phyloP scores from a whole-genome alignment of 768 basidiomycete species.

The Astraeus odoratus region DNA sequence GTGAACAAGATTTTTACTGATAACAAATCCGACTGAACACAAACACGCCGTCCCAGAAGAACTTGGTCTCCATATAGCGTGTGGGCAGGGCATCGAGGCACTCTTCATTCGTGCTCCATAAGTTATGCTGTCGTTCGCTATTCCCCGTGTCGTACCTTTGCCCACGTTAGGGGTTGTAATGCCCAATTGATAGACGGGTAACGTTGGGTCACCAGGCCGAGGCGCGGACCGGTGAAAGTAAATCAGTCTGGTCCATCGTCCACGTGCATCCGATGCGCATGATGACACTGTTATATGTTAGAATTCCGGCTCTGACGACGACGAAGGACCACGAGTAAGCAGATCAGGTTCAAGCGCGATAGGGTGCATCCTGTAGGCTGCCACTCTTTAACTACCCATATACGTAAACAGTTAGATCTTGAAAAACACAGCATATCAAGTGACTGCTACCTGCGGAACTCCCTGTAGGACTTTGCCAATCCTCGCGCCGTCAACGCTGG shows the following conservation, averaged over 20 bases:
- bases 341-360: slow-evolving; percentile 73
- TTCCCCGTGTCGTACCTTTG: neutral
- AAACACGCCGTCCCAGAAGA: slow-evolving; percentile 89
- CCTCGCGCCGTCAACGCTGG: slow-evolving; percentile 91
- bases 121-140: slow-evolving; percentile 28
- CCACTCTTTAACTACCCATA: slow-evolving; percentile 91
- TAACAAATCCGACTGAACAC: slow-evolving; percentile 97
- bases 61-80: slow-evolving; percentile 86
- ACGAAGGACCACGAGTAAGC: neutral
- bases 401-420: too few species aligned
- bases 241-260: slow-evolving; percentile 48
- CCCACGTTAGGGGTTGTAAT: slow-evolving; percentile 80
- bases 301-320: slow-evolving; percentile 6
- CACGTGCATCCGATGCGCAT: slow-evolving; percentile 48
- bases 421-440: too few species aligned
- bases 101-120: slow-evolving; percentile 96
- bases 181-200: slow-evolving; percentile 93
- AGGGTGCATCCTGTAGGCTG: slow-evolving; percentile 84
- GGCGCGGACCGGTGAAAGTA: slow-evolving; percentile 56
- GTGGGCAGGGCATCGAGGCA: slow-evolving; percentile 94
- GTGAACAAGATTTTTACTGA: slow-evolving; percentile 99
- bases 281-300: slow-evolving; percentile 1
- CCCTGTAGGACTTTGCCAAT: slow-evolving; percentile 87
- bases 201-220: slow-evolving; percentile 31
- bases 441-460: slow-evolving; percentile 56